phyloP scores from a whole-genome alignment of 768 basidiomycete species.

The Amanita jacksonii region DNA sequence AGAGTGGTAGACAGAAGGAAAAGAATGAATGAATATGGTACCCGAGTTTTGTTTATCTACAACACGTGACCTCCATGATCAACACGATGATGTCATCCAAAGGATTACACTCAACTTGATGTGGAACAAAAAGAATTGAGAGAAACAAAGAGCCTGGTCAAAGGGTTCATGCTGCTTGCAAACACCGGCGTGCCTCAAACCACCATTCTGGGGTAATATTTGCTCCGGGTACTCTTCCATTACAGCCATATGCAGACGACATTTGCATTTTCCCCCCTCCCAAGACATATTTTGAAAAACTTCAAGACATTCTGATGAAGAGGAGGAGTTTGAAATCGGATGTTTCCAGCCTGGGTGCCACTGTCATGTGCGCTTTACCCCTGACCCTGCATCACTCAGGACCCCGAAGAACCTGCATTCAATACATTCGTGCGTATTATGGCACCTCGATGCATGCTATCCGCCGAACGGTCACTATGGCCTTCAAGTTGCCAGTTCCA shows the following conservation, averaged over 20 bases:
- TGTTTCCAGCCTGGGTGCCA: constrained; percentile 86
- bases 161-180: constrained; percentile 98
- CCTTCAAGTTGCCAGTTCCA: constrained; percentile 88
- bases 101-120: too few relatives aligned
- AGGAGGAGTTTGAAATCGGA: constrained; percentile 77
- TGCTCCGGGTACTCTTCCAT: neutral
- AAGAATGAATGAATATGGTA: too few relatives aligned
- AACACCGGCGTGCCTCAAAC: constrained; percentile 94
- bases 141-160: constrained; percentile 94
- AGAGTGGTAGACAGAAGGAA: too few relatives aligned
- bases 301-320: constrained; percentile 87
- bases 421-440: constrained; percentile 98
- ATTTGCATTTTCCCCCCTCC: constrained; percentile 92
- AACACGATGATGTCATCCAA: too few relatives aligned
- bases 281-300: constrained; percentile 86
- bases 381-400: too few relatives aligned
- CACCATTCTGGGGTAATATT: constrained; percentile 69
- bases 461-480: constrained; percentile 96
- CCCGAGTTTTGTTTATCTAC: too few relatives aligned
- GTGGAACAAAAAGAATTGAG: constrained; percentile 90
- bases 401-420: constrained; percentile 78
- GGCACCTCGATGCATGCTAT: constrained; percentile 97
- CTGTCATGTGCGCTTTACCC: too few relatives aligned
- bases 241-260: constrained; percentile 43
- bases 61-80: too few relatives aligned